Conservation (phyloP, 371 early-diverging fungal species). For the Mucor mucedo region DNA sequence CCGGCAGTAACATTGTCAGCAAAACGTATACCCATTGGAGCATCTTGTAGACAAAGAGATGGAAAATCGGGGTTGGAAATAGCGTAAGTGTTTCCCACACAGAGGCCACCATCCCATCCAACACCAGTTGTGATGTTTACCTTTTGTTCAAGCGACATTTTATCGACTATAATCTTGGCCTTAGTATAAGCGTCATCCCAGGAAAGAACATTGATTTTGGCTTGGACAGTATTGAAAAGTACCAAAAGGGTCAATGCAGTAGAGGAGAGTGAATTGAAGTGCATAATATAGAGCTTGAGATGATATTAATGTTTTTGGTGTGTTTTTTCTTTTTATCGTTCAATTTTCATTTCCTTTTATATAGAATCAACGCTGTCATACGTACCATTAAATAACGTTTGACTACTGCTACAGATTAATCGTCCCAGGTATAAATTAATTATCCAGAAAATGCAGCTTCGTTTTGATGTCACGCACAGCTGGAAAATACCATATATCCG, state of each 20-base stretch:
- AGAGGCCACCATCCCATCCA: slow-evolving; percentile 44
- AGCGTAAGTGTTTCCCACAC: slow-evolving; percentile 58
- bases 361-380: too few species aligned
- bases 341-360: too few species aligned
- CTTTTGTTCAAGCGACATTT: slow-evolving; percentile 47
- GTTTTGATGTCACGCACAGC: too few species aligned
- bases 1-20: slow-evolving; percentile 51
- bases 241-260: slow-evolving; percentile 16
- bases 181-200: slow-evolving; percentile 48
- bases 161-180: slow-evolving; percentile 33
- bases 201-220: slow-evolving; percentile 16
- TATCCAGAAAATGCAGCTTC: too few species aligned
- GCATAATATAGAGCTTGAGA: slow-evolving; percentile 5
- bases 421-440: too few species aligned
- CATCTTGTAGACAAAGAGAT: slow-evolving; percentile 63
- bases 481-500: too few species aligned
- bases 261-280: slow-evolving; percentile 23
- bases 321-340: too few species aligned
- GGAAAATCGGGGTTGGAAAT: slow-evolving; percentile 42
- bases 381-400: too few species aligned
- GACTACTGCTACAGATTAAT: too few species aligned
- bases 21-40: slow-evolving; percentile 58
- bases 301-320: too few species aligned
- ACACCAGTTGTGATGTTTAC: slow-evolving; percentile 52
- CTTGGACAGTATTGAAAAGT: slow-evolving; percentile 1